These are phyloP conservation scores for Euphrasia confusa DNA, from an alignment of 257 asterid species.

Conservation along the genomic window DNA sequence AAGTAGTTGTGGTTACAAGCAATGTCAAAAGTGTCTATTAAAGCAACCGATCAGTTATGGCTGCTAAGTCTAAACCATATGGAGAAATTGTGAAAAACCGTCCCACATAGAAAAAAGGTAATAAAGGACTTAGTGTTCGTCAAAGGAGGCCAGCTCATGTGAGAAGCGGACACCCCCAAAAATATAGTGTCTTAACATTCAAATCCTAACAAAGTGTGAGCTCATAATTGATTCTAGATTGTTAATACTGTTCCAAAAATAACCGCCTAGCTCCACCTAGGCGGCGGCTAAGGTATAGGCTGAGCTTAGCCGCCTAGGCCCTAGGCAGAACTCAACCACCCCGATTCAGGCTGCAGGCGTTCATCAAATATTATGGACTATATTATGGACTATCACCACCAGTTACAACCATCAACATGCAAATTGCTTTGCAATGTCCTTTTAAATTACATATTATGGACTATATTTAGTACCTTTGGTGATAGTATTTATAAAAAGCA, in stretches of 20 bases:
- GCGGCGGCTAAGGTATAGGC: too few relatives aligned
- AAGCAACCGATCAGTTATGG: background rate
- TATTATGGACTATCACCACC: too few relatives aligned
- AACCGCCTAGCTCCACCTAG: too few relatives aligned
- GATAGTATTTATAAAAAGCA: too few relatives aligned
- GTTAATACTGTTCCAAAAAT: background rate
- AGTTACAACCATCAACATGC: too few relatives aligned
- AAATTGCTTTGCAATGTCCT: too few relatives aligned
- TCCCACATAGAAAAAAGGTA: conserved; percentile 2
- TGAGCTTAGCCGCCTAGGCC: too few relatives aligned
- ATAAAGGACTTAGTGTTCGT: conserved; percentile 3
- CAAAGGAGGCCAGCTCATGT: background rate
- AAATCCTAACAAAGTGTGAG: background rate
- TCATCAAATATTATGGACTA: too few relatives aligned
- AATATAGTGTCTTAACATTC: background rate
- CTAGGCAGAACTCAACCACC: too few relatives aligned
- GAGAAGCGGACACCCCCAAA: background rate
- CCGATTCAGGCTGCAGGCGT: too few relatives aligned
- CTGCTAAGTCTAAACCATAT: background rate
- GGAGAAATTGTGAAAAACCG: background rate
- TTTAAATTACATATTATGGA: too few relatives aligned
- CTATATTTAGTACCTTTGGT: too few relatives aligned
- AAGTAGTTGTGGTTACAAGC: background rate
- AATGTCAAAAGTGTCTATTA: background rate
- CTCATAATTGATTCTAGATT: background rate